Percentiles rank a stretch among this genome's conserved stretches.
Conservation (phyloP, 2,329 filamentous ascomycete genomes). For the Bimuria novae-zelandiae region DNA sequence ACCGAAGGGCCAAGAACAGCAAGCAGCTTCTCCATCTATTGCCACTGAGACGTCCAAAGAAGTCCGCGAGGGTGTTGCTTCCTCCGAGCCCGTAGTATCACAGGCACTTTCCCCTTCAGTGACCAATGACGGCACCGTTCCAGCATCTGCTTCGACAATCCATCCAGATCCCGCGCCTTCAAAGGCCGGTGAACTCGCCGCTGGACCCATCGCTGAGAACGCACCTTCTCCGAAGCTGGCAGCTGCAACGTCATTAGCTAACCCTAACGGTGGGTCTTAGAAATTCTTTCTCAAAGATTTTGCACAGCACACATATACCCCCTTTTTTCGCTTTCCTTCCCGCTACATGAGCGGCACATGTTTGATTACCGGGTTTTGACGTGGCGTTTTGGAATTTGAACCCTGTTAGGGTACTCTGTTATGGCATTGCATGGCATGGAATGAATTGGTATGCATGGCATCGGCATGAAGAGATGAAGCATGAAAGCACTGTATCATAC, state of each 20-base stretch:
- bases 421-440: background rate
- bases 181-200: too few relatives aligned
- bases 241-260: too few relatives aligned
- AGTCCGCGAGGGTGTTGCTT: background rate
- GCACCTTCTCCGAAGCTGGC: background rate
- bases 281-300: too few relatives aligned
- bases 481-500: slow-evolving; percentile 2
- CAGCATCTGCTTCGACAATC: background rate
- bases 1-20: background rate
- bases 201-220: background rate
- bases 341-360: background rate
- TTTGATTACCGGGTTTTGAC: background rate
- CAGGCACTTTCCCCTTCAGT: background rate
- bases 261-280: too few relatives aligned
- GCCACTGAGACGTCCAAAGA: background rate
- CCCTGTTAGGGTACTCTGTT: background rate
- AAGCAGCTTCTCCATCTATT: background rate
- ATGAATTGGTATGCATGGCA: background rate
- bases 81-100: background rate
- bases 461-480: slow-evolving; percentile 5
- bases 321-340: too few relatives aligned
- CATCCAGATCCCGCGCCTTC: background rate
- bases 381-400: too few relatives aligned
- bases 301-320: too few relatives aligned
- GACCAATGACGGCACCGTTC: background rate